Percentiles rank a stretch among this genome's conserved stretches.
Conservation (phyloP, 31 red algal genomes). For the Porphyra umbilicalis region DNA sequence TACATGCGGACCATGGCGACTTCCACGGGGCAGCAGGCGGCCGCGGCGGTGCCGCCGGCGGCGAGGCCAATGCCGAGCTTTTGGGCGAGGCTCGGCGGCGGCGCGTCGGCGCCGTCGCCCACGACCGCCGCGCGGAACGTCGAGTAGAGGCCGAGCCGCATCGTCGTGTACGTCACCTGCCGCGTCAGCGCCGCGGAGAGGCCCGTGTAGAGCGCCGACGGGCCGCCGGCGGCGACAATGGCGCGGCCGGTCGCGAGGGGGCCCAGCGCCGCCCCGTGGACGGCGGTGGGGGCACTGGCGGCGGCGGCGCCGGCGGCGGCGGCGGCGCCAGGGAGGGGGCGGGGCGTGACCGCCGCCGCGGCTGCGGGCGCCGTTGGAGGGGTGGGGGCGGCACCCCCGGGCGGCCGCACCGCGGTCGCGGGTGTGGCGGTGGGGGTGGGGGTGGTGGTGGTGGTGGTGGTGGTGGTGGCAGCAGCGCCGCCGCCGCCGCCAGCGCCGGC, state of each 20-base stretch:
- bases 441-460: not conserved
- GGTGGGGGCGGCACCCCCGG: not conserved
- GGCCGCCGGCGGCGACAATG: slow-evolving; percentile 46
- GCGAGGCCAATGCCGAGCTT: slow-evolving; percentile 66
- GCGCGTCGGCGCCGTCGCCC: slow-evolving; percentile 8
- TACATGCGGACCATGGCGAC: slow-evolving; percentile 92
- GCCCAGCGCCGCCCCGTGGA: slow-evolving; percentile 16
- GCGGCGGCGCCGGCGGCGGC: slow-evolving; percentile 1
- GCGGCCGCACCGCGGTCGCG: slow-evolving; percentile 8
- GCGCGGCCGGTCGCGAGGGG: slow-evolving; percentile 20
- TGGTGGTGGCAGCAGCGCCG: not conserved
- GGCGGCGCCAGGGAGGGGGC: too few species aligned
- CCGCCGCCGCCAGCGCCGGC: not conserved
- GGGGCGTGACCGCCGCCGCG: slow-evolving; percentile 1
- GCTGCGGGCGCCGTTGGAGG: slow-evolving; percentile 1
- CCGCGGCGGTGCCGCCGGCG: slow-evolving; percentile 61
- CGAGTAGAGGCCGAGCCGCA: slow-evolving; percentile 77
- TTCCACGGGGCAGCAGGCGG: slow-evolving; percentile 67
- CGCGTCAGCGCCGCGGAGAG: slow-evolving; percentile 74
- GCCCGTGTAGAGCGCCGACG: slow-evolving; percentile 68
- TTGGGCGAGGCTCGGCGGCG: slow-evolving; percentile 3
- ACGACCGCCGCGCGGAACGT: slow-evolving; percentile 38
- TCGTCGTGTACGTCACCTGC: slow-evolving; percentile 81
- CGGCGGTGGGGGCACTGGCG: not conserved
- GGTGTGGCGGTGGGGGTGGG: slow-evolving; percentile 6